These are phyloP conservation scores for Aspergillus ochraceus DNA, from an alignment of 2,329 filamentous ascomycete genomes.

Conservation along the genomic window DNA sequence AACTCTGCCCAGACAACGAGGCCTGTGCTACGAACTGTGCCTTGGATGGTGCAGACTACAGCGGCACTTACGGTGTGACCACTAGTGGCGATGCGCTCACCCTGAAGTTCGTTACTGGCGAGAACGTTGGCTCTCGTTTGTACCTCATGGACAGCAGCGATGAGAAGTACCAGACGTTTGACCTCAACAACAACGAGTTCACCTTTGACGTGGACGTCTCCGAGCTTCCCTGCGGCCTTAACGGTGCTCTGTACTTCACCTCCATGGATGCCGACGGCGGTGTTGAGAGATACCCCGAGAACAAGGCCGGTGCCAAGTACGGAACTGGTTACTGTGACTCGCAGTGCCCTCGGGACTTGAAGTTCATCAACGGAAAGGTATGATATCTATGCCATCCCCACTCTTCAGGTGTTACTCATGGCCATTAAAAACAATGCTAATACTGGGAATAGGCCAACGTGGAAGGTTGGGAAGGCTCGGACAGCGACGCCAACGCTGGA, in stretches of 20 bases:
- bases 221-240: conserved; percentile 66
- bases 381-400: neutral
- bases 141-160: conserved; percentile 62
- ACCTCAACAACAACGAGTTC: conserved; percentile 66
- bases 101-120: conserved; percentile 49
- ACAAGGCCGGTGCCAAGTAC: conserved; percentile 58
- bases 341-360: conserved; percentile 54
- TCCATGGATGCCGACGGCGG: conserved; percentile 63
- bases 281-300: conserved; percentile 48
- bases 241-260: conserved; percentile 68
- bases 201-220: conserved; percentile 72
- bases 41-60: conserved; percentile 57
- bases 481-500: conserved; percentile 56
- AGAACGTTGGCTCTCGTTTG: conserved; percentile 53
- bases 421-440: conserved; percentile 5
- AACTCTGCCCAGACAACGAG: conserved; percentile 49
- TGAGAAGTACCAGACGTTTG: conserved; percentile 63
- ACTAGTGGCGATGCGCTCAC: conserved; percentile 50
- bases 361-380: conserved; percentile 41
- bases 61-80: conserved; percentile 52
- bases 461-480: conserved; percentile 53
- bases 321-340: conserved; percentile 66
- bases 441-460: conserved; percentile 47
- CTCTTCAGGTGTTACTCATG: no score
- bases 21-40: conserved; percentile 58